Percentiles rank a stretch among this genome's conserved stretches.
These are phyloP conservation scores for Syzygium jambos DNA, from an alignment of 345 rosid genomes.

Conservation along the genomic window DNA sequence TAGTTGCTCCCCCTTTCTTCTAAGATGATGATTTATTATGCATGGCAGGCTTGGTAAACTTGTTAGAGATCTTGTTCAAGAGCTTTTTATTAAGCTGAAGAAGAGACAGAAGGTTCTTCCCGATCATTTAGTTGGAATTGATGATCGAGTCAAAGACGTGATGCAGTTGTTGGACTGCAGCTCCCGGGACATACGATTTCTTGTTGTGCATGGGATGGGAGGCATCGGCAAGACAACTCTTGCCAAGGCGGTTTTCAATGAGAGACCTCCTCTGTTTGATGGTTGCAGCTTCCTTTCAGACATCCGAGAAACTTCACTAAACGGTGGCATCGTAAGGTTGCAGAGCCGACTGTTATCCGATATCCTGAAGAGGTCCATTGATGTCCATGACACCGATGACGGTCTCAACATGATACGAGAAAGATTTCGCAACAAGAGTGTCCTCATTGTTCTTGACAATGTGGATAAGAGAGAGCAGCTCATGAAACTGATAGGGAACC, in stretches of 20 bases:
- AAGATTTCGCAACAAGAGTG: neutral
- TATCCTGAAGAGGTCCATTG: neutral
- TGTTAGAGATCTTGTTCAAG: neutral
- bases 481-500: neutral
- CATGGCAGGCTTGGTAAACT: neutral
- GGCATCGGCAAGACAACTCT: slow-evolving; percentile 3
- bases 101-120: neutral
- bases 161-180: neutral
- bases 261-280: neutral
- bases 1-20: neutral
- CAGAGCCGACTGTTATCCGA: neutral
- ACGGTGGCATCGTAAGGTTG: neutral
- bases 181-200: neutral
- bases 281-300: neutral
- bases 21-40: neutral
- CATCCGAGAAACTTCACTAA: neutral
- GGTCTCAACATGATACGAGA: neutral
- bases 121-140: neutral
- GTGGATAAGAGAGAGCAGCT: neutral
- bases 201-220: neutral
- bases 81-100: neutral
- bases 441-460: neutral
- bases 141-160: neutral
- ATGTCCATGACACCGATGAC: neutral
- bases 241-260: neutral